phyloP scores from a whole-genome alignment of 2,329 filamentous ascomycete species.

The Tolypocladium pustulatum region DNA sequence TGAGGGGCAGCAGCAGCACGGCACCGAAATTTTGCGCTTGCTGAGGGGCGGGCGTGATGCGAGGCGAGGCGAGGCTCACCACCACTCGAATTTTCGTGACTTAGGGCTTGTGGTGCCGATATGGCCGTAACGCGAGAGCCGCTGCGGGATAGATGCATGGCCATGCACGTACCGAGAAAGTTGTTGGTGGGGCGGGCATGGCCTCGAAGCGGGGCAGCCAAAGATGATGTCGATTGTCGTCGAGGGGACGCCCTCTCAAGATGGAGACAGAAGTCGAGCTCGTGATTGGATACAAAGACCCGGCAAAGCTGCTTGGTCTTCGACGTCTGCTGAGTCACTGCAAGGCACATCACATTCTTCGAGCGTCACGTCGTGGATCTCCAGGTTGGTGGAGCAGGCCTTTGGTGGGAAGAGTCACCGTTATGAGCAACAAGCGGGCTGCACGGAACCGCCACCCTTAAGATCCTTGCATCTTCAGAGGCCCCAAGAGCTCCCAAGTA shows the following conservation, averaged over 20 bases:
- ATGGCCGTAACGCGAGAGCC: slow-evolving; percentile 12
- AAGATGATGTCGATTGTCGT: background rate
- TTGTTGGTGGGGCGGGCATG: slow-evolving; percentile 9
- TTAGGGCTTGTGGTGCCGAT: slow-evolving; percentile 28
- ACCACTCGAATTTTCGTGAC: slow-evolving; percentile 22
- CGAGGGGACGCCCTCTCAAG: background rate
- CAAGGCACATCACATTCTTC: background rate
- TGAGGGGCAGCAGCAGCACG: slow-evolving; percentile 15
- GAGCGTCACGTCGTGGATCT: background rate
- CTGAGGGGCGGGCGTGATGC: slow-evolving; percentile 13
- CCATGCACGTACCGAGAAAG: slow-evolving; percentile 14
- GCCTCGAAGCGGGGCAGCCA: slow-evolving; percentile 16
- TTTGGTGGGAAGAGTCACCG: background rate
- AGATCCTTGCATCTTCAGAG: background rate
- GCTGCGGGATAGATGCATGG: slow-evolving; percentile 14
- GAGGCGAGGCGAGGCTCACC: no score
- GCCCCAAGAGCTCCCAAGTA: background rate
- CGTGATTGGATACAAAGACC: background rate
- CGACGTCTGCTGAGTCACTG: background rate
- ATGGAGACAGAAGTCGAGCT: background rate
- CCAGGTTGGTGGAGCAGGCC: background rate
- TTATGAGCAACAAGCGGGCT: slow-evolving; percentile 6
- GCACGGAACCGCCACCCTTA: background rate
- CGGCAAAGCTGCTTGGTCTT: background rate
- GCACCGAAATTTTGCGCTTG: slow-evolving; percentile 25